phyloP scores from a whole-genome alignment of 1,284 basidiomycete species.

The Abortiporus biennis region DNA sequence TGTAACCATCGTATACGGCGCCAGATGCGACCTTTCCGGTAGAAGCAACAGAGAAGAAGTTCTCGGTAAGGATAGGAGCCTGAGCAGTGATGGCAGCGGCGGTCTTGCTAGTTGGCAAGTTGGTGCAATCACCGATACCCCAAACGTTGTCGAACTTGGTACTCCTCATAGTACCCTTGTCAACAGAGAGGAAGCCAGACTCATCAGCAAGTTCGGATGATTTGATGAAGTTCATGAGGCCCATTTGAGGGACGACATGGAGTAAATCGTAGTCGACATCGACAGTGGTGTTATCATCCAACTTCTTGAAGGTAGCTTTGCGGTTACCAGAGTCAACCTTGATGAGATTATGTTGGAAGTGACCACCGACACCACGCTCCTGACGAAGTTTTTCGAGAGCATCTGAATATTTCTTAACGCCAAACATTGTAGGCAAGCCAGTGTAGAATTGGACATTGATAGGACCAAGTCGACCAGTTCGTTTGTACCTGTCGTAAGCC shows the following conservation, averaged over 20 bases:
- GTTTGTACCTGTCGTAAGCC: slow-evolving; percentile 76
- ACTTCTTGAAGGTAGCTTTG: slow-evolving; percentile 80
- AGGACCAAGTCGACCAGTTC: slow-evolving; percentile 50
- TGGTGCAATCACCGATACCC: slow-evolving; percentile 86
- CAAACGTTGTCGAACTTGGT: slow-evolving; percentile 85
- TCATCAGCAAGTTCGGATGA: slow-evolving; percentile 73
- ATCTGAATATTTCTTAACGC: slow-evolving; percentile 86
- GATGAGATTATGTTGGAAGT: slow-evolving; percentile 83
- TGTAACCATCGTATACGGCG: slow-evolving; percentile 80
- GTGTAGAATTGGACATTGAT: slow-evolving; percentile 82
- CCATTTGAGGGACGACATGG: slow-evolving; percentile 91
- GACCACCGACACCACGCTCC: slow-evolving; percentile 73
- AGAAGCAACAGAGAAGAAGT: slow-evolving; percentile 72
- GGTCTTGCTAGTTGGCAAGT: slow-evolving; percentile 93
- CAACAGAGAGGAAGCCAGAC: slow-evolving; percentile 85
- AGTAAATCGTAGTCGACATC: slow-evolving; percentile 79
- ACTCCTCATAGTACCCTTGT: slow-evolving; percentile 78
- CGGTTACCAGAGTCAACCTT: slow-evolving; percentile 65
- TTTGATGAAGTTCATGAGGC: slow-evolving; percentile 82
- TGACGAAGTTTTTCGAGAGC: slow-evolving; percentile 76
- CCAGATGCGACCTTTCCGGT: slow-evolving; percentile 62
- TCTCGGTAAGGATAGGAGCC: slow-evolving; percentile 90
- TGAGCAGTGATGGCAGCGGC: slow-evolving; percentile 91
- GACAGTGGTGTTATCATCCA: slow-evolving; percentile 54
- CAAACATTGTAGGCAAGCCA: slow-evolving; percentile 94